These are phyloP conservation scores for Paraglomus occultum DNA, from an alignment of 192 early-diverging fungal species.

Conservation along the genomic window DNA sequence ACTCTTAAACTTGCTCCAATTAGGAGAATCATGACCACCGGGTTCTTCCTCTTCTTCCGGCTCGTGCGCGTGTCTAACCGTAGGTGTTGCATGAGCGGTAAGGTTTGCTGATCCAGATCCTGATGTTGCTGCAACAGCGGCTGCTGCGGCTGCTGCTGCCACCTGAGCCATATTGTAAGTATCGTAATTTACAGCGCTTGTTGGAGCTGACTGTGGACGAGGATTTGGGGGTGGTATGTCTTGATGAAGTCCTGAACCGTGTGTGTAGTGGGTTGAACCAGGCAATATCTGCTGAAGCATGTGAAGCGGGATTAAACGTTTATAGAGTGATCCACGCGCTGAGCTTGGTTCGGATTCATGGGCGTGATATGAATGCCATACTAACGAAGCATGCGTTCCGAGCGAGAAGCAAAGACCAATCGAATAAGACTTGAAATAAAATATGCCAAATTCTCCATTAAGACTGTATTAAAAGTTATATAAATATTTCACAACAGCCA, in stretches of 20 bases:
- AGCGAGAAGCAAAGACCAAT: constrained; percentile 93
- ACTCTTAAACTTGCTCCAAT: constrained; percentile 83
- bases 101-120: background rate
- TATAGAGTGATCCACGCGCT: constrained; percentile 43
- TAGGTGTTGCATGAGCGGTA: constrained; percentile 32
- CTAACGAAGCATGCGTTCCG: constrained; percentile 81
- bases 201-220: constrained; percentile 1
- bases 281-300: constrained; percentile 48
- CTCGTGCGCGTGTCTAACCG: constrained; percentile 43
- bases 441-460: background rate
- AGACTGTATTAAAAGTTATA: background rate
- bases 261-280: constrained; percentile 21
- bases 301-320: constrained; percentile 43
- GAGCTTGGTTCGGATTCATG: constrained; percentile 24
- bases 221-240: background rate
- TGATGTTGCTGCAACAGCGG: constrained; percentile 28
- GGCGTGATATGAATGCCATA: constrained; percentile 62
- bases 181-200: constrained; percentile 1
- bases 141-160: constrained; percentile 21
- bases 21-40: constrained; percentile 87
- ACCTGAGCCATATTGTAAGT: constrained; percentile 19
- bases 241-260: background rate
- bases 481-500: background rate
- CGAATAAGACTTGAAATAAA: constrained; percentile 62
- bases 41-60: constrained; percentile 62